These are phyloP conservation scores for Bretziella fagacearum DNA, from an alignment of 2,329 filamentous ascomycete species.

Conservation along the genomic window DNA sequence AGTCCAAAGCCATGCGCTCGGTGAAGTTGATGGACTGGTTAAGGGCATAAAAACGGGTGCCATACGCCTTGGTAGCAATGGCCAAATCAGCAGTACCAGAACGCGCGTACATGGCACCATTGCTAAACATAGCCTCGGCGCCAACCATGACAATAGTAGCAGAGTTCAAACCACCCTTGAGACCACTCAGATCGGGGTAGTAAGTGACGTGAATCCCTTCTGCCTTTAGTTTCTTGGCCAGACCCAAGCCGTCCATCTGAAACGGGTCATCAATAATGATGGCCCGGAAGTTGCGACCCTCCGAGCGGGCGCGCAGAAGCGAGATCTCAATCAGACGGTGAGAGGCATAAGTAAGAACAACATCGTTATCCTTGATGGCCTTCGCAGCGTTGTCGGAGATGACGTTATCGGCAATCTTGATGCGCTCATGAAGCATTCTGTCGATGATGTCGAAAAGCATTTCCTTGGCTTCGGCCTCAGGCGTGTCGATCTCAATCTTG, in stretches of 20 bases:
- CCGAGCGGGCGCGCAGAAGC: slow-evolving; percentile 51
- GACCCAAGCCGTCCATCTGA: slow-evolving; percentile 33
- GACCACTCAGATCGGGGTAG: slow-evolving; percentile 55
- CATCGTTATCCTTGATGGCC: slow-evolving; percentile 63
- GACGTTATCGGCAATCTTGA: slow-evolving; percentile 70
- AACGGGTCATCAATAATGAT: slow-evolving; percentile 61
- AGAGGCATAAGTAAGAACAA: slow-evolving; percentile 73
- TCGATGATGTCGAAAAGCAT: slow-evolving; percentile 68
- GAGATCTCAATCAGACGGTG: slow-evolving; percentile 75
- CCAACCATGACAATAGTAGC: slow-evolving; percentile 67
- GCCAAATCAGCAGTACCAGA: slow-evolving; percentile 78
- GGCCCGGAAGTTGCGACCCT: slow-evolving; percentile 63
- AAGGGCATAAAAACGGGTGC: slow-evolving; percentile 70
- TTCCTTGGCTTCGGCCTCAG: slow-evolving; percentile 68
- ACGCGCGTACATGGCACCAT: slow-evolving; percentile 76
- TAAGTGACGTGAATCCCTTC: slow-evolving; percentile 66
- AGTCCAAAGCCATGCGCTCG: slow-evolving; percentile 72
- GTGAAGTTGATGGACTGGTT: slow-evolving; percentile 93
- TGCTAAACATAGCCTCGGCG: slow-evolving; percentile 88
- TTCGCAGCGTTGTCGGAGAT: slow-evolving; percentile 62
- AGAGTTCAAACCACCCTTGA: slow-evolving; percentile 52
- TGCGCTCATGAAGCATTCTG: slow-evolving; percentile 75
- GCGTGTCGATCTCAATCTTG: slow-evolving; percentile 70
- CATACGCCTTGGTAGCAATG: slow-evolving; percentile 58
- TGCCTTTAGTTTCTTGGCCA: slow-evolving; percentile 52